These are phyloP conservation scores for Aaosphaeria pasadenensis DNA, from an alignment of 2,329 filamentous ascomycete species.

Conservation along the genomic window DNA sequence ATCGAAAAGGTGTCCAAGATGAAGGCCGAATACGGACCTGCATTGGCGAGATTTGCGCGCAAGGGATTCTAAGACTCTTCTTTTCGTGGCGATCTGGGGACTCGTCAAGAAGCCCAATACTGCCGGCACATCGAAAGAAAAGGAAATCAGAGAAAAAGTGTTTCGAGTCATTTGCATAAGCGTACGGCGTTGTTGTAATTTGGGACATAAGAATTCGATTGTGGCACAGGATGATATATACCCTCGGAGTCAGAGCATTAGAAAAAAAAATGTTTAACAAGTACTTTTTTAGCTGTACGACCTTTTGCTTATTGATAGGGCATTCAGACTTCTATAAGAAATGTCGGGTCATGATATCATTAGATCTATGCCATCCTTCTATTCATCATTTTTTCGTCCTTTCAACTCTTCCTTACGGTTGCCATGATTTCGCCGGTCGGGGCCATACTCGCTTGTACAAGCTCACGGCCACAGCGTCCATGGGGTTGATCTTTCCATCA, in stretches of 20 bases:
- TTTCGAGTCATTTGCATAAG: neutral
- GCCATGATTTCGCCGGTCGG: conserved; percentile 57
- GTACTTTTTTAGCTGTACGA: too few relatives aligned
- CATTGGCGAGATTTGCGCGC: conserved; percentile 78
- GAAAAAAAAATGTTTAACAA: too few relatives aligned
- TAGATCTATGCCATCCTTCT: neutral
- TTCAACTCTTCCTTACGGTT: neutral
- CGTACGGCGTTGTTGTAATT: neutral
- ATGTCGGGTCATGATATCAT: neutral
- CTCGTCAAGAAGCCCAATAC: too few relatives aligned
- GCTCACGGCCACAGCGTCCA: conserved; percentile 89
- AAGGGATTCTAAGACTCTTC: conserved; percentile 45
- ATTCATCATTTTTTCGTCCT: neutral
- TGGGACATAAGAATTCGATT: neutral
- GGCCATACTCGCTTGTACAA: conserved; percentile 59
- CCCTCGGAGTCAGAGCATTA: neutral
- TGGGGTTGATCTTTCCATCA: conserved; percentile 91
- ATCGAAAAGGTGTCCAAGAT: conserved; percentile 54
- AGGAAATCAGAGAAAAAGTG: neutral
- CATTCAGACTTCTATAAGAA: too few relatives aligned
- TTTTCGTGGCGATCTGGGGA: too few relatives aligned
- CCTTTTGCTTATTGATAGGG: too few relatives aligned
- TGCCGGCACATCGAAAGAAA: too few relatives aligned
- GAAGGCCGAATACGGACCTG: conserved; percentile 76
- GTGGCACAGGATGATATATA: neutral